Evolutionary conservation across 2,329 filamentous ascomycete species (phyloP).

Genomic region (Blastomyces silverae): DNA sequence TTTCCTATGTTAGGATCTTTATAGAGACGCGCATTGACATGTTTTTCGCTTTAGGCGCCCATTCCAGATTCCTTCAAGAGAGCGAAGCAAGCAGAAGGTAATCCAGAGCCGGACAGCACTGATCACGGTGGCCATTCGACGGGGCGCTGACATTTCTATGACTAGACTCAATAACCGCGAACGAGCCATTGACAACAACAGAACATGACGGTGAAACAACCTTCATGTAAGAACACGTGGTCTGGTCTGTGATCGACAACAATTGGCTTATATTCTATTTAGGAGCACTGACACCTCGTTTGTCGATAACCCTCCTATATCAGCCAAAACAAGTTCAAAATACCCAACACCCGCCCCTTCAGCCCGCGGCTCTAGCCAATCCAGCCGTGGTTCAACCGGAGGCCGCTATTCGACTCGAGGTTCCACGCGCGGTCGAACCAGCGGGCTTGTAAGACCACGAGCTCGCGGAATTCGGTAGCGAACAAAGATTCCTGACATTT

Average conservation of each 20-base stretch:
- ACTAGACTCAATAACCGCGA: slow-evolving; percentile 10
- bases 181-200: slow-evolving; percentile 26
- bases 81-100: slow-evolving; percentile 53
- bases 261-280: slow-evolving; percentile 1
- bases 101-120: slow-evolving; percentile 26
- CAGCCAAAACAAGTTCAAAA: slow-evolving; percentile 42
- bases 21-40: background rate
- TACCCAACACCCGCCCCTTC: slow-evolving; percentile 26
- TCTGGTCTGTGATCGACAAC: background rate
- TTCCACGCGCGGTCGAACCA: slow-evolving; percentile 31
- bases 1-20: background rate
- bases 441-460: slow-evolving; percentile 33
- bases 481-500: background rate
- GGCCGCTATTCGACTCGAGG: slow-evolving; percentile 37
- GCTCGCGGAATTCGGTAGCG: slow-evolving; percentile 36
- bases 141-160: background rate
- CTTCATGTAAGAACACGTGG: slow-evolving; percentile 58
- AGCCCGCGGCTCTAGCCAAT: slow-evolving; percentile 24
- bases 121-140: background rate
- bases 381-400: slow-evolving; percentile 25
- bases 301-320: slow-evolving; percentile 68
- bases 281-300: slow-evolving; percentile 91
- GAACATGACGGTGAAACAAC: slow-evolving; percentile 63
- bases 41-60: slow-evolving; percentile 54
- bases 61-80: slow-evolving; percentile 74